Conservation (phyloP, 2,329 filamentous ascomycete genomes). For the Cladophialophora bantiana region DNA sequence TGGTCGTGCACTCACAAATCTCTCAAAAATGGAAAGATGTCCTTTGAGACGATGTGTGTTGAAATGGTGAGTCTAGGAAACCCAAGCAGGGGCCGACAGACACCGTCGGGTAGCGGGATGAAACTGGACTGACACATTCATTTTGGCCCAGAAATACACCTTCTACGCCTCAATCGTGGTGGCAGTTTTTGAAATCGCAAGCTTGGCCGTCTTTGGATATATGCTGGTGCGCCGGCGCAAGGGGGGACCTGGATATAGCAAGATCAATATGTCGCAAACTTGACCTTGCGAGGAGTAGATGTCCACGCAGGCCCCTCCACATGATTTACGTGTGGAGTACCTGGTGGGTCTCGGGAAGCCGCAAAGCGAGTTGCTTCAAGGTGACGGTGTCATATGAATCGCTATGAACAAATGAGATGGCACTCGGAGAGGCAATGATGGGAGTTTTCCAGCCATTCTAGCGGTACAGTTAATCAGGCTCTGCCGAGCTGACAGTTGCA, state of each 20-base stretch:
- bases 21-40: slow-evolving; percentile 27
- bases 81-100: not conserved
- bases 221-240: not conserved
- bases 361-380: not conserved
- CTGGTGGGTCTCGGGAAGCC: not conserved
- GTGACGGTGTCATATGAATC: not conserved
- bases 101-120: not conserved
- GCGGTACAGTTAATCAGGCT: not conserved
- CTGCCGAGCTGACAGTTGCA: not conserved
- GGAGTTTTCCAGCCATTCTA: not conserved
- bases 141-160: slow-evolving; percentile 12
- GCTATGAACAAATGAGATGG: not conserved
- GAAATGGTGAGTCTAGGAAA: slow-evolving; percentile 32
- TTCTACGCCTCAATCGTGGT: slow-evolving; percentile 15
- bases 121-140: not conserved
- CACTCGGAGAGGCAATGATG: not conserved
- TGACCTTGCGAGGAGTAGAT: not conserved
- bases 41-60: slow-evolving; percentile 22
- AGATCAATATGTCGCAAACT: slow-evolving; percentile 17
- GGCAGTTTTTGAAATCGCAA: slow-evolving; percentile 15
- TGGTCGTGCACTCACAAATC: slow-evolving; percentile 22
- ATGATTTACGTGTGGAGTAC: not conserved
- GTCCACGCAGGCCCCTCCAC: not conserved
- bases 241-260: slow-evolving; percentile 15
- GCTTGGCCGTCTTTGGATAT: slow-evolving; percentile 13